phyloP scores from a whole-genome alignment of 495 filamentous ascomycete species.

The Penicillium pancosmium region DNA sequence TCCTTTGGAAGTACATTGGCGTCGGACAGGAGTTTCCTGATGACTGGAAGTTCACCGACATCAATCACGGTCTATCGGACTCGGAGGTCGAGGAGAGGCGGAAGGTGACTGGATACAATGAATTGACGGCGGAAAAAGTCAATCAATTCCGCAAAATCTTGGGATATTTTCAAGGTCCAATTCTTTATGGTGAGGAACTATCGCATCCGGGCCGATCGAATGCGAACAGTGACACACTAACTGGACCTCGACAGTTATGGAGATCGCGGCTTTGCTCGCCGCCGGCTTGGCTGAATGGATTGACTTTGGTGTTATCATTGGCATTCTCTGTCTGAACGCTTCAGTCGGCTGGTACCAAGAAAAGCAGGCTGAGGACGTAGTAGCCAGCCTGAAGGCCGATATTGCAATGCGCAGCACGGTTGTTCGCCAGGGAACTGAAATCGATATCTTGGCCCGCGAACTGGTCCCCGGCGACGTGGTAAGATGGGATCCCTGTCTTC shows the following conservation, averaged over 20 bases:
- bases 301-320: slow-evolving; percentile 83
- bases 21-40: slow-evolving; percentile 57
- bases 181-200: slow-evolving; percentile 68
- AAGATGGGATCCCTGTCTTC: slow-evolving; percentile 32
- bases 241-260: slow-evolving; percentile 62
- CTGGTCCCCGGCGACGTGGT: slow-evolving; percentile 80
- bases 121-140: slow-evolving; percentile 71
- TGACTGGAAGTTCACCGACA: slow-evolving; percentile 73
- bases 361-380: slow-evolving; percentile 81
- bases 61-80: slow-evolving; percentile 59
- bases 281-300: slow-evolving; percentile 77
- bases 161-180: slow-evolving; percentile 74
- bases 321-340: slow-evolving; percentile 75
- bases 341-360: slow-evolving; percentile 81
- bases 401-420: slow-evolving; percentile 75
- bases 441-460: slow-evolving; percentile 72
- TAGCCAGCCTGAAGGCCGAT: slow-evolving; percentile 76
- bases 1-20: slow-evolving; percentile 44
- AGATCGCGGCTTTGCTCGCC: slow-evolving; percentile 73
- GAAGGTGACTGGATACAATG: slow-evolving; percentile 68
- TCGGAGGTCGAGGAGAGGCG: slow-evolving; percentile 60
- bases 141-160: slow-evolving; percentile 73
- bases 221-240: neutral
- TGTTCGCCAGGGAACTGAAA: slow-evolving; percentile 65
- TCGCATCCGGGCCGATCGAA: neutral